A percentile compares a stretch with the other conserved stretches of the same genome.
Evolutionary conservation across 129 eudicot genomes (phyloP).

Genomic region (Solidago caesia): DNA sequence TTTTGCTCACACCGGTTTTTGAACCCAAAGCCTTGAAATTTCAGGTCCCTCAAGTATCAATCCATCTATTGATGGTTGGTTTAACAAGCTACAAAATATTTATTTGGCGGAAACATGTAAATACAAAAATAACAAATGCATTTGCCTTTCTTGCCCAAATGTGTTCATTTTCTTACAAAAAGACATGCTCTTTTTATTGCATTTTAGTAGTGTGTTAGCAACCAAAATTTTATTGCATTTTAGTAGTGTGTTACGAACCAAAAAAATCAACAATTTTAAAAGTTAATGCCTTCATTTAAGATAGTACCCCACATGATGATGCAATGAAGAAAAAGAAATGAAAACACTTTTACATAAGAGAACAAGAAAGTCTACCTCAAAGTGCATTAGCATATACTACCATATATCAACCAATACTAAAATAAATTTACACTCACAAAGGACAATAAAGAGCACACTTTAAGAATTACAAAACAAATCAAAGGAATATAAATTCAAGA

Average conservation of each 20-base stretch:
- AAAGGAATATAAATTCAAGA: not conserved
- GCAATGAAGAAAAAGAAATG: conserved; percentile 19
- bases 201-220: conserved; percentile 16
- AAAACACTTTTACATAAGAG: conserved; percentile 21
- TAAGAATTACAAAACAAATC: conserved; percentile 18
- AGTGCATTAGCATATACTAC: conserved; percentile 7
- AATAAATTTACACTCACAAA: conserved; percentile 12
- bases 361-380: conserved; percentile 18
- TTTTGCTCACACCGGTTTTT: too few species aligned
- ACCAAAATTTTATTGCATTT: not conserved
- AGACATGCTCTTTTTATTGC: not conserved
- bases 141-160: not conserved
- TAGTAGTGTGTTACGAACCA: conserved; percentile 3
- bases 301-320: conserved; percentile 28
- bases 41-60: not conserved
- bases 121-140: conserved; percentile 17
- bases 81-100: not conserved
- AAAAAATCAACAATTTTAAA: conserved; percentile 17
- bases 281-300: conserved; percentile 7
- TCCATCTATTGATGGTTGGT: too few species aligned
- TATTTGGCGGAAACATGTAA: not conserved
- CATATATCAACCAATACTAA: conserved; percentile 16
- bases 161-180: not conserved
- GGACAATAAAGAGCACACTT: conserved; percentile 16
- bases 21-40: too few species aligned